Evolutionary conservation across 1,284 basidiomycete species (phyloP).

Genomic region (Puccinia brachypodii): DNA sequence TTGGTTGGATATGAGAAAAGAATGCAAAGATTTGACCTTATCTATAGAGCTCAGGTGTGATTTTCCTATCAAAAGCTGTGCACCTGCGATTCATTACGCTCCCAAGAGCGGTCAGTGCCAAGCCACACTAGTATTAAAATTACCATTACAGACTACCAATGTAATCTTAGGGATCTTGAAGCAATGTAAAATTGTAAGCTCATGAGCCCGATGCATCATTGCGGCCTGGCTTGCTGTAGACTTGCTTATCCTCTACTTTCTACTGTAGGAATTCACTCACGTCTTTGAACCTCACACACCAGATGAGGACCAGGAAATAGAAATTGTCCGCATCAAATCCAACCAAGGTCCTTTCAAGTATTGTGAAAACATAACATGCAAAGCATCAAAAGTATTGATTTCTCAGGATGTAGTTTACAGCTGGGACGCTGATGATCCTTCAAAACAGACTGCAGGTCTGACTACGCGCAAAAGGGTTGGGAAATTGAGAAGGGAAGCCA

Average conservation of each 20-base stretch:
- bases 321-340: not conserved
- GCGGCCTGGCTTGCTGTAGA: not conserved
- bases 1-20: slow-evolving; percentile 1
- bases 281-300: not conserved
- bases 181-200: slow-evolving; percentile 23
- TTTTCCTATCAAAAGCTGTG: not conserved
- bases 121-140: not conserved
- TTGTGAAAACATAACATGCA: slow-evolving; percentile 1
- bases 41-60: slow-evolving; percentile 17
- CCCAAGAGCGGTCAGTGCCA: not conserved
- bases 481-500: slow-evolving; percentile 20
- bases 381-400: slow-evolving; percentile 33
- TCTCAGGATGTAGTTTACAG: slow-evolving; percentile 17
- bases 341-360: not conserved
- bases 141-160: not conserved
- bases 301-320: not conserved
- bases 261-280: slow-evolving; percentile 2
- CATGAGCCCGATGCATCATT: not conserved
- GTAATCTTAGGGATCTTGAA: slow-evolving; percentile 10
- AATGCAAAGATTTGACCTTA: slow-evolving; percentile 12
- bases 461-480: slow-evolving; percentile 18
- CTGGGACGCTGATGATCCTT: slow-evolving; percentile 13
- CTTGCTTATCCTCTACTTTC: not conserved
- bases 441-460: not conserved
- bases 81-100: slow-evolving; percentile 11